Evolutionary conservation across 305 asterid species (phyloP).

Genomic region (Galium porrigens): DNA sequence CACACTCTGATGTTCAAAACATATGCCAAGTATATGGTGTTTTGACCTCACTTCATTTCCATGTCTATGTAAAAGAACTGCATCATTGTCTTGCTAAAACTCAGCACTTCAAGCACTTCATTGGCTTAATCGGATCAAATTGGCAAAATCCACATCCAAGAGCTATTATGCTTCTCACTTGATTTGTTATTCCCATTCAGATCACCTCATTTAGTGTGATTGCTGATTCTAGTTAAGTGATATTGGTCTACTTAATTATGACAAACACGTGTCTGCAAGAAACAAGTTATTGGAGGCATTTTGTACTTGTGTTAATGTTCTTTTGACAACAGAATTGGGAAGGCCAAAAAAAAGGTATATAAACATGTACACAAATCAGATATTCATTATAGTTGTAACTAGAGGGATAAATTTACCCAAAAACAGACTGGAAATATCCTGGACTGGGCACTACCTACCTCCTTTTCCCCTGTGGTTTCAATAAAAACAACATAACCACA

Average conservation of each 20-base stretch:
- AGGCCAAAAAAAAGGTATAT: background rate
- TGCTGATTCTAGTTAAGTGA: background rate
- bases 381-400: background rate
- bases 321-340: background rate
- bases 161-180: too few relatives aligned
- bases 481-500: constrained; percentile 68
- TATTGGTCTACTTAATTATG: background rate
- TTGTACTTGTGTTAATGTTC: too few relatives aligned
- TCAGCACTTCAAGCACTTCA: too few relatives aligned
- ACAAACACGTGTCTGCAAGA: background rate
- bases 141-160: too few relatives aligned
- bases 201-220: too few relatives aligned
- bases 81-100: too few relatives aligned
- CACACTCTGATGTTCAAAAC: too few relatives aligned
- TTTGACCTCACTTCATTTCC: too few relatives aligned
- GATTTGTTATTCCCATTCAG: too few relatives aligned
- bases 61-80: too few relatives aligned
- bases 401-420: constrained; percentile 7
- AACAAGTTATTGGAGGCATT: background rate
- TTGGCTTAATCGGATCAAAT: too few relatives aligned
- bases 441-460: constrained; percentile 20
- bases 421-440: constrained; percentile 30
- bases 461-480: constrained; percentile 52
- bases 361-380: background rate
- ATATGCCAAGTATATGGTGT: too few relatives aligned